A percentile compares a stretch with the other conserved stretches of the same genome.
Conservation (phyloP, 306 rosid genomes). For the Inga laurina region DNA sequence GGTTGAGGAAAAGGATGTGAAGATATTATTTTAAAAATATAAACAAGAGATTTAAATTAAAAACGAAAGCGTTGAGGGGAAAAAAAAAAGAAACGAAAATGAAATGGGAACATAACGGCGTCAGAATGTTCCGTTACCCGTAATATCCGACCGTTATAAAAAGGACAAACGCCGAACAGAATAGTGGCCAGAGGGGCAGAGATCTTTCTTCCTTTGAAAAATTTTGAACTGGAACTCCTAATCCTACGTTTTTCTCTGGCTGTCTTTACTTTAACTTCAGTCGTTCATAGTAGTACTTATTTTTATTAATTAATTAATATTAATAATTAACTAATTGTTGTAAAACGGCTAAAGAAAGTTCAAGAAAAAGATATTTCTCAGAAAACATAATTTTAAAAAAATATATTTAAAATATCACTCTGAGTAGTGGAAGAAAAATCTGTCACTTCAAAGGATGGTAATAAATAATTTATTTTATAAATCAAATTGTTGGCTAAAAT, state of each 20-base stretch:
- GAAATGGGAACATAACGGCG: constrained; percentile 14
- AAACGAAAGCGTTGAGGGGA: neutral
- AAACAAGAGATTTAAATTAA: neutral
- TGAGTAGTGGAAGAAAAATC: neutral
- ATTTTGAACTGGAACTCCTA: neutral
- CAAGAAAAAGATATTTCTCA: no score
- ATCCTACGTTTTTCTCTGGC: neutral
- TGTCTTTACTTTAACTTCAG: neutral
- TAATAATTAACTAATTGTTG: neutral
- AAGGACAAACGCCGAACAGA: constrained; percentile 13
- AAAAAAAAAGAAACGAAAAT: neutral
- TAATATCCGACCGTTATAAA: constrained; percentile 28
- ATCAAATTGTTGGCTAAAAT: neutral
- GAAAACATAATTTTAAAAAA: no score
- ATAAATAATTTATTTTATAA: neutral
- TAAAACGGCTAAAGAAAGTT: neutral
- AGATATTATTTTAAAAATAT: neutral
- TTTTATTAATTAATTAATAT: neutral
- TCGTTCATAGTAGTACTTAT: neutral
- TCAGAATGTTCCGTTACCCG: constrained; percentile 2
- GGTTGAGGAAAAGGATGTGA: neutral
- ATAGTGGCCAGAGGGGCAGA: neutral
- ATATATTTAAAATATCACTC: neutral
- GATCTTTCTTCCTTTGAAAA: neutral
- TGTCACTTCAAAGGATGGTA: neutral